These are phyloP conservation scores for Annulohypoxylon maeteangense DNA, from an alignment of 495 filamentous ascomycete species.

Conservation along the genomic window DNA sequence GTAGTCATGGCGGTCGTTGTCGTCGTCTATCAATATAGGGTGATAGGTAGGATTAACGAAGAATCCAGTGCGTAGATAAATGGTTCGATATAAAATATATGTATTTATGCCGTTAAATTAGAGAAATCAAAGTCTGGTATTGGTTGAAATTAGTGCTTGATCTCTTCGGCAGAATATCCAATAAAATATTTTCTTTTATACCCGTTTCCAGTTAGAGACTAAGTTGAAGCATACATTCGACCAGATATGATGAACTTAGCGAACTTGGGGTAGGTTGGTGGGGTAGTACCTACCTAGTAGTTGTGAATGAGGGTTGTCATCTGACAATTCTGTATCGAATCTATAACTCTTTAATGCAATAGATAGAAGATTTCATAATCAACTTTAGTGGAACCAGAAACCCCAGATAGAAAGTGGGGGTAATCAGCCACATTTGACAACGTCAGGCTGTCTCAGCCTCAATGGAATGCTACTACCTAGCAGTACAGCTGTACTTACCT, in stretches of 20 bases:
- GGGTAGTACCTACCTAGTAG: no score
- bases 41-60: no score
- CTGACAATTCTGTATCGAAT: constrained; percentile 29
- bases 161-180: no score
- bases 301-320: constrained; percentile 51
- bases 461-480: neutral
- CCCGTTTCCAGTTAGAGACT: neutral
- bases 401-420: constrained; percentile 3
- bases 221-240: neutral
- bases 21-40: neutral
- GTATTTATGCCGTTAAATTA: neutral
- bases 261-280: neutral
- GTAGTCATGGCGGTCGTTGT: constrained; percentile 42
- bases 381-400: neutral
- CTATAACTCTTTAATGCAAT: neutral
- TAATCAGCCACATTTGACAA: constrained; percentile 5
- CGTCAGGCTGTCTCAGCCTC: constrained; percentile 11
- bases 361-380: neutral
- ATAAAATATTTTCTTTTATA: no score
- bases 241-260: neutral
- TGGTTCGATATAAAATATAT: neutral
- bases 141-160: neutral
- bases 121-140: neutral
- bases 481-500: neutral
- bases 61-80: neutral